Conservation (phyloP, 495 filamentous ascomycete species). For the Xylaria longipes region DNA sequence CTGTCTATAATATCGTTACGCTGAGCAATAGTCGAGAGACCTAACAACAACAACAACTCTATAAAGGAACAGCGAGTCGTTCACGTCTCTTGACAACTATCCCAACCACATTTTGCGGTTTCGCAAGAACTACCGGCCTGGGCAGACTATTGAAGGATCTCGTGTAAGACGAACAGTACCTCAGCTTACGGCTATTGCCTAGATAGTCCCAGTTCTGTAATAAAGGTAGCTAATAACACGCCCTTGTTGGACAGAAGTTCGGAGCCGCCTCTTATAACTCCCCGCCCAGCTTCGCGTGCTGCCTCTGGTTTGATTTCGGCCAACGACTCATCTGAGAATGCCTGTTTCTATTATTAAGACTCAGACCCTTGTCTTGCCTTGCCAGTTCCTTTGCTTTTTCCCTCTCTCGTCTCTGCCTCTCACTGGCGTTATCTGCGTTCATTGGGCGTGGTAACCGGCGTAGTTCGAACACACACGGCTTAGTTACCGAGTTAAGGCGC, state of each 20-base stretch:
- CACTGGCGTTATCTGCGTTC: not conserved
- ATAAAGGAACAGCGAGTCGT: slow-evolving; percentile 11
- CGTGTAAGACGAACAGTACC: slow-evolving; percentile 27
- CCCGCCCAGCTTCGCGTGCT: slow-evolving; percentile 21
- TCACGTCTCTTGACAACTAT: not conserved
- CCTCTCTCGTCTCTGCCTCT: not conserved
- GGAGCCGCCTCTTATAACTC: slow-evolving; percentile 7
- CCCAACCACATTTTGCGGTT: not conserved
- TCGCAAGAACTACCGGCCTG: not conserved
- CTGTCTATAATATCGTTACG: slow-evolving; percentile 36
- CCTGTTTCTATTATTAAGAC: slow-evolving; percentile 25
- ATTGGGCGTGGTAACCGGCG: slow-evolving; percentile 1
- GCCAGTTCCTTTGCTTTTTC: not conserved
- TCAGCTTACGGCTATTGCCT: slow-evolving; percentile 9
- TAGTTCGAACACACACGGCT: slow-evolving; percentile 1
- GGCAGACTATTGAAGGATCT: slow-evolving; percentile 32
- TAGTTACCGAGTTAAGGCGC: slow-evolving; percentile 6
- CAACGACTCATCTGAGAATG: slow-evolving; percentile 9
- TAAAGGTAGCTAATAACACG: slow-evolving; percentile 18
- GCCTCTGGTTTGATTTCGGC: slow-evolving; percentile 14
- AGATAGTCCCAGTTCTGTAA: slow-evolving; percentile 3
- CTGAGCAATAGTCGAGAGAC: slow-evolving; percentile 29
- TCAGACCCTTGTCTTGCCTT: slow-evolving; percentile 16
- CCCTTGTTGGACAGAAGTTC: slow-evolving; percentile 8
- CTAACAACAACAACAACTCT: not conserved